phyloP scores from a whole-genome alignment of 2,329 filamentous ascomycete genomes.

The Botrytis paeoniae region DNA sequence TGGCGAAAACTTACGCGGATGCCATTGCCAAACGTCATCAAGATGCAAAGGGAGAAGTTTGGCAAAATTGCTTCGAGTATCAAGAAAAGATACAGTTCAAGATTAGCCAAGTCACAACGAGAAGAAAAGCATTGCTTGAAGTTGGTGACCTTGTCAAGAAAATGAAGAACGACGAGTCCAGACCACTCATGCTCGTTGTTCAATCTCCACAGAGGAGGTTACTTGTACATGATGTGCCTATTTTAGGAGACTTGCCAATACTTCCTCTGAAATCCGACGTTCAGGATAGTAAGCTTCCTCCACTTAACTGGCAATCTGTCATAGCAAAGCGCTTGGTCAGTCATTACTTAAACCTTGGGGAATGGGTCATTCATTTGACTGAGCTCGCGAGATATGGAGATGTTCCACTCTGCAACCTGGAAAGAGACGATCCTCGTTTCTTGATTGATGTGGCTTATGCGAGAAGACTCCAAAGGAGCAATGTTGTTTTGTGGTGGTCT shows the following conservation, averaged over 20 bases:
- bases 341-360: slow-evolving; percentile 88
- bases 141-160: slow-evolving; percentile 86
- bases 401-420: slow-evolving; percentile 90
- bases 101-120: slow-evolving; percentile 81
- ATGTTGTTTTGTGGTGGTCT: slow-evolving; percentile 97
- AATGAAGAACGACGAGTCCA: slow-evolving; percentile 78
- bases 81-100: slow-evolving; percentile 84
- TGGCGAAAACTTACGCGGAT: slow-evolving; percentile 84
- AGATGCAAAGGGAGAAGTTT: slow-evolving; percentile 65
- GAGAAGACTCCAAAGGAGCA: slow-evolving; percentile 81
- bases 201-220: slow-evolving; percentile 83
- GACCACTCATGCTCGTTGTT: slow-evolving; percentile 79
- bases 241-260: slow-evolving; percentile 79
- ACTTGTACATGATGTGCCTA: slow-evolving; percentile 79
- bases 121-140: slow-evolving; percentile 84
- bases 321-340: slow-evolving; percentile 81
- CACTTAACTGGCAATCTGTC: slow-evolving; percentile 89
- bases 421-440: slow-evolving; percentile 89
- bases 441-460: slow-evolving; percentile 96
- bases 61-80: slow-evolving; percentile 82
- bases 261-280: slow-evolving; percentile 78
- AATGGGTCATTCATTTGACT: slow-evolving; percentile 86
- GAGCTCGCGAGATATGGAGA: slow-evolving; percentile 89
- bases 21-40: slow-evolving; percentile 63
- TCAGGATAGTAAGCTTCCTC: slow-evolving; percentile 81